Percentiles rank a stretch among this genome's conserved stretches.
Evolutionary conservation across 192 early-diverging fungal genomes (phyloP).

Genomic region (Coemansia nantahalensis): DNA sequence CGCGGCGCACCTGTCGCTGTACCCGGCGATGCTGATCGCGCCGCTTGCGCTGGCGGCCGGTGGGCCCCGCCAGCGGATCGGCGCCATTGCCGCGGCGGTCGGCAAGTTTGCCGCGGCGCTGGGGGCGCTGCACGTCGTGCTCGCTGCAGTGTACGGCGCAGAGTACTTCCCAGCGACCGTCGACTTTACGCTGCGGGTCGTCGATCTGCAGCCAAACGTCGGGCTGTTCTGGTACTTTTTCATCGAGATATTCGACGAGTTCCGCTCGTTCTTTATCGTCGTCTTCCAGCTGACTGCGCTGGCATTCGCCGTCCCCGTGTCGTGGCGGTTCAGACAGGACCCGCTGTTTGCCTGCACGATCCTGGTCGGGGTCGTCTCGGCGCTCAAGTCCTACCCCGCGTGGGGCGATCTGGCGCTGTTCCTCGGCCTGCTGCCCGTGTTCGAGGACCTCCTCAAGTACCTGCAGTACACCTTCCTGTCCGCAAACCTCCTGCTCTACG

Average conservation of each 20-base stretch:
- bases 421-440: constrained; percentile 74
- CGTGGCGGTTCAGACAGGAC: constrained; percentile 70
- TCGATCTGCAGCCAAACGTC: constrained; percentile 93
- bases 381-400: constrained; percentile 94
- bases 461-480: constrained; percentile 78
- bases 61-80: neutral
- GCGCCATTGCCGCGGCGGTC: constrained; percentile 6
- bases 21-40: constrained; percentile 79
- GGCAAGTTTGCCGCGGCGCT: constrained; percentile 16
- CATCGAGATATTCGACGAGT: constrained; percentile 99
- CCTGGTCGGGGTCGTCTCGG: constrained; percentile 70
- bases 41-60: constrained; percentile 32
- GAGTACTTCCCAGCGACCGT: constrained; percentile 36
- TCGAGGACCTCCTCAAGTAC: constrained; percentile 89
- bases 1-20: constrained; percentile 83
- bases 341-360: constrained; percentile 78
- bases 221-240: constrained; percentile 99
- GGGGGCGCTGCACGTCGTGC: constrained; percentile 21
- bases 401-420: constrained; percentile 84
- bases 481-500: constrained; percentile 68
- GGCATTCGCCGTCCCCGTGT: constrained; percentile 81
- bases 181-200: constrained; percentile 59
- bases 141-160: constrained; percentile 17
- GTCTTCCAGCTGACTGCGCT: constrained; percentile 95
- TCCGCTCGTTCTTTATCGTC: constrained; percentile 86